Evolutionary conservation across 2,329 filamentous ascomycete species (phyloP).

Genomic region (Geosmithia morbida): DNA sequence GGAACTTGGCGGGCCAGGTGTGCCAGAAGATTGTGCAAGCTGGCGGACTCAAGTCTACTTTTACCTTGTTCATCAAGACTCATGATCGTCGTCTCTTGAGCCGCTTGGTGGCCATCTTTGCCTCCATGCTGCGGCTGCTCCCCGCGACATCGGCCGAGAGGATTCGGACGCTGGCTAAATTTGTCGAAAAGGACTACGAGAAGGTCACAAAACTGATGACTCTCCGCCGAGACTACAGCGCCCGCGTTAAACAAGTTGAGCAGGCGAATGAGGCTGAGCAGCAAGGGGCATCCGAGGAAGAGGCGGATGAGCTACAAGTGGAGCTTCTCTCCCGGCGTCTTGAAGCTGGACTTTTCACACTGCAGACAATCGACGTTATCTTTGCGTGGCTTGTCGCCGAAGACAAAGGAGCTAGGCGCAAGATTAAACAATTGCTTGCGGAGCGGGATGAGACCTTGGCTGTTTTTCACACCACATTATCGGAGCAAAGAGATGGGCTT

Average conservation of each 20-base stretch:
- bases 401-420: constrained; percentile 58
- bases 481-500: constrained; percentile 39
- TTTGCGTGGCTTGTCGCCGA: constrained; percentile 88
- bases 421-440: constrained; percentile 47
- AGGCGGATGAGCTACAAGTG: constrained; percentile 39
- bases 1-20: constrained; percentile 35
- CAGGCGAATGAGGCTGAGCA: constrained; percentile 29
- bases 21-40: constrained; percentile 70
- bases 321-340: constrained; percentile 64
- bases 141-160: constrained; percentile 64
- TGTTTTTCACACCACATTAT: constrained; percentile 51
- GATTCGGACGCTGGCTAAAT: constrained; percentile 81
- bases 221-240: constrained; percentile 56
- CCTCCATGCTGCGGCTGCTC: constrained; percentile 64
- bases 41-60: constrained; percentile 71
- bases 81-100: constrained; percentile 55
- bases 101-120: constrained; percentile 74
- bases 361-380: constrained; percentile 74
- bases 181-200: constrained; percentile 86
- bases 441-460: constrained; percentile 53
- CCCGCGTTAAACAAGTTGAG: constrained; percentile 38
- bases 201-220: constrained; percentile 63
- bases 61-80: constrained; percentile 79
- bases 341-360: constrained; percentile 69
- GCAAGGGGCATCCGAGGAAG: constrained; percentile 5